Base-by-base conservation (phyloP, 202 grass and related monocot genomes). In the Zizania palustris region DNA sequence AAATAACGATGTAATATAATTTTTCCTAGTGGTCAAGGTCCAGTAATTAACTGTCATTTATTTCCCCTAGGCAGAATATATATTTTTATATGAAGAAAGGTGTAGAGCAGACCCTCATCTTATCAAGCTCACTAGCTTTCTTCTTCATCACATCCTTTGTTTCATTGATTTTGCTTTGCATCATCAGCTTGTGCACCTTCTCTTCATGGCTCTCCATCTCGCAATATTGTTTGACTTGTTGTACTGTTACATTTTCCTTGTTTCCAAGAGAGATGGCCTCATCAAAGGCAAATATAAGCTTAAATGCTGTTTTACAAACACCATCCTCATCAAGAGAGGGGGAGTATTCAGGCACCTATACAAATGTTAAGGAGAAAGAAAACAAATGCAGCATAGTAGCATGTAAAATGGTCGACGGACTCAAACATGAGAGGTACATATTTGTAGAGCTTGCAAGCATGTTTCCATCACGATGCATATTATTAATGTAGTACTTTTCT, bases 141-240 rank as follows among this genome's bases (percentile, higher is more conserved):
- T 81, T 83, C 74, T 87, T 92, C 92, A 96, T 90, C 21, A 88
- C 50, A 81, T 90, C 89, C 68, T 74, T 96, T 15, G 93, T 90
- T 44, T 92, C 93, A 62, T 90, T 92, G 69, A 96, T 85, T 74
- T 96, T 96, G 56, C 44, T 74, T 76, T 96, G 89, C 86, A 85
- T 92, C 78, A 88, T 84, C 84, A 86, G 42, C 66, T 90, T 90
- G 63, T 96, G 93, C 2, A 86, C 64, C 79, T 86, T 89, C 65
- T 96, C 87, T 70, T 96, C 87, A 61, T 86, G 87, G 57, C 93
- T 96, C 84, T 92, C 87, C 93, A 96, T 96, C 76, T 96, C 84
- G 73, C 93, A 96, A 66, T 92, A 96, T 78, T 96, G 89, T 80
- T 92, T 96, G 33, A 96, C 93, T 88, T 96, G 93, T 37, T 88